Conservation (phyloP, 495 filamentous ascomycete species). For the Daldinia decipiens region DNA sequence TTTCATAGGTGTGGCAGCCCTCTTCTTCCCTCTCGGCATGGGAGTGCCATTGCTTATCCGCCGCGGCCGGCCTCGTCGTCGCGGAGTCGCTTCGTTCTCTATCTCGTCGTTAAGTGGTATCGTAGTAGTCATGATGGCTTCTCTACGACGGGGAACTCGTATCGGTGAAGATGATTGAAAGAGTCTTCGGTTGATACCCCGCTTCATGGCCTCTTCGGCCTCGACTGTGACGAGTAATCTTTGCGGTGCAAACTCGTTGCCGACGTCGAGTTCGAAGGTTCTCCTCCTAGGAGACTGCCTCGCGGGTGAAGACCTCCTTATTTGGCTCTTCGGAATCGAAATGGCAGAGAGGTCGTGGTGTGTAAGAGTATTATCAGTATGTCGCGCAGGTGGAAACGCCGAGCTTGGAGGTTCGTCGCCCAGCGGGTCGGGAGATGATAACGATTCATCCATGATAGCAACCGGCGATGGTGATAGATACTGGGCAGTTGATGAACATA, state of each 20-base stretch:
- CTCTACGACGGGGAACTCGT: slow-evolving; percentile 40
- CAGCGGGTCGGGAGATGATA: slow-evolving; percentile 61
- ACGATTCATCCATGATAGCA: slow-evolving; percentile 48
- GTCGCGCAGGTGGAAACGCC: slow-evolving; percentile 43
- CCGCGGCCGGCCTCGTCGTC: slow-evolving; percentile 50
- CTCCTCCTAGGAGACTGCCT: slow-evolving; percentile 61
- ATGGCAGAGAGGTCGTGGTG: slow-evolving; percentile 35
- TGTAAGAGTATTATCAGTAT: slow-evolving; percentile 42
- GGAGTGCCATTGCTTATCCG: slow-evolving; percentile 54
- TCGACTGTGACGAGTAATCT: slow-evolving; percentile 65
- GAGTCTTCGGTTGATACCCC: slow-evolving; percentile 51
- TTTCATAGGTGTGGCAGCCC: slow-evolving; percentile 53
- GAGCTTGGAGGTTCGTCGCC: slow-evolving; percentile 51
- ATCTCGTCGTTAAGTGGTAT: slow-evolving; percentile 62
- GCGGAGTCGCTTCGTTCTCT: slow-evolving; percentile 55
- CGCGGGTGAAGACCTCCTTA: slow-evolving; percentile 44
- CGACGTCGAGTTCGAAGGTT: slow-evolving; percentile 65
- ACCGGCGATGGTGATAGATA: slow-evolving; percentile 19
- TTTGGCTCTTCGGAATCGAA: slow-evolving; percentile 33
- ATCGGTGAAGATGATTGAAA: slow-evolving; percentile 54
- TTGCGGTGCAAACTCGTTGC: slow-evolving; percentile 59
- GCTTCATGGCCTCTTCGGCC: slow-evolving; percentile 51
- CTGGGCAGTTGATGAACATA: slow-evolving; percentile 9
- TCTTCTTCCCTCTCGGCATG: slow-evolving; percentile 54
- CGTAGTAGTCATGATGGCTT: slow-evolving; percentile 49